A percentile compares a stretch with the other conserved stretches of the same genome.
phyloP scores from a whole-genome alignment of 2,329 filamentous ascomycete genomes.

The Nigrospora oryzae region DNA sequence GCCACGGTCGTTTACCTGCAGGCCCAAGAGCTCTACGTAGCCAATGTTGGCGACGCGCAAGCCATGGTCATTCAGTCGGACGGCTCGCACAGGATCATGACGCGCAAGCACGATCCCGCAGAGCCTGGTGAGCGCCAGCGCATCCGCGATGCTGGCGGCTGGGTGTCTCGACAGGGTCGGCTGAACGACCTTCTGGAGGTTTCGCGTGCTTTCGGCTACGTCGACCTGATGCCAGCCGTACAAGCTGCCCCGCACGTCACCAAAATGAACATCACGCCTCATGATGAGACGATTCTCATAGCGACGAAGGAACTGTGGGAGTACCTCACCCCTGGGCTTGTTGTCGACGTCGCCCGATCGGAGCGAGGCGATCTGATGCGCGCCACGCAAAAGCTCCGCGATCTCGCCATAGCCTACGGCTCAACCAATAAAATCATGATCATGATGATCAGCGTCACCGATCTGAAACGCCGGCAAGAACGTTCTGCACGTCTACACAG shows the following conservation, averaged over 20 bases:
- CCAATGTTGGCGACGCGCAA: constrained; percentile 92
- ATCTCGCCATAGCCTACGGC: constrained; percentile 92
- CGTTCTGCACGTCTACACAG: constrained; percentile 59
- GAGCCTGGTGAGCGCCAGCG: constrained; percentile 76
- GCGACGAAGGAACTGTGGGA: constrained; percentile 95
- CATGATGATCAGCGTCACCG: constrained; percentile 92
- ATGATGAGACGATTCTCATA: constrained; percentile 88
- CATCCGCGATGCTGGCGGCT: constrained; percentile 90
- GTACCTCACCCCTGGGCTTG: constrained; percentile 79
- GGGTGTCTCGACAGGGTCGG: constrained; percentile 89
- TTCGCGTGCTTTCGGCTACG: constrained; percentile 90
- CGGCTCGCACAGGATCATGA: constrained; percentile 74
- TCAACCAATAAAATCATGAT: constrained; percentile 96
- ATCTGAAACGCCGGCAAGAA: constrained; percentile 76
- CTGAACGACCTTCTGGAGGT: constrained; percentile 88
- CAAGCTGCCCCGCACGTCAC: constrained; percentile 83
- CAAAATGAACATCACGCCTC: constrained; percentile 70
- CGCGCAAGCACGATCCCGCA: constrained; percentile 87
- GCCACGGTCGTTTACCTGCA: constrained; percentile 88
- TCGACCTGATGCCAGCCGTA: constrained; percentile 84
- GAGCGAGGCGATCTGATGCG: constrained; percentile 89
- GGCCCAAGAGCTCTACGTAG: constrained; percentile 83
- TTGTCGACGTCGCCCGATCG: constrained; percentile 82
- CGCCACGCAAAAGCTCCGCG: constrained; percentile 86
- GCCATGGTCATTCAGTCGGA: constrained; percentile 92